Conservation (phyloP, 2,329 filamentous ascomycete species). For the Aureobasidium melanogenum region DNA sequence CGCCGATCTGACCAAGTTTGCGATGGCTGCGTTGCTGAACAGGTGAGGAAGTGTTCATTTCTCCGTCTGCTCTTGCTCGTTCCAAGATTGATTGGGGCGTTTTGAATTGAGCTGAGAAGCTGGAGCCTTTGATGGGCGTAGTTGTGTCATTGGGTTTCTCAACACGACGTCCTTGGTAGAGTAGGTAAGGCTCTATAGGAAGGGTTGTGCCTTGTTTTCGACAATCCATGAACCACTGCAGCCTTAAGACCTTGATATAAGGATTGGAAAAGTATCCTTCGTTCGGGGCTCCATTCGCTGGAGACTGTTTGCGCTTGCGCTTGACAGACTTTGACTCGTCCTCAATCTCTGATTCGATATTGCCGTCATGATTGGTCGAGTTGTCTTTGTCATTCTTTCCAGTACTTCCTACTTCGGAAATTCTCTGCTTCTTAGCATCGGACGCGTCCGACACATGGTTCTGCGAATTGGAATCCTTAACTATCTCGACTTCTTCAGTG, state of each 20-base stretch:
- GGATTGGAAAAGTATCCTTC: constrained; percentile 18
- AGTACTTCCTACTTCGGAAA: neutral
- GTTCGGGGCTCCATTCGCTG: neutral
- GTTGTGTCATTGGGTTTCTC: constrained; percentile 25
- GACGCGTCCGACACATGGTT: neutral
- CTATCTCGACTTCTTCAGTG: constrained; percentile 41
- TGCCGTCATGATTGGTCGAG: constrained; percentile 21
- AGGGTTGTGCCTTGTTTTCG: constrained; percentile 33
- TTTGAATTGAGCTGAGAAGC: neutral
- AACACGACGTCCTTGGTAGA: constrained; percentile 42
- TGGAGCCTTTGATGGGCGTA: constrained; percentile 9
- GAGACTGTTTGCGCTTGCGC: neutral
- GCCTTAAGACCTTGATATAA: constrained; percentile 41
- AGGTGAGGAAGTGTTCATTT: neutral
- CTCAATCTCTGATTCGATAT: constrained; percentile 29
- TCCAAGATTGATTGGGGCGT: constrained; percentile 33
- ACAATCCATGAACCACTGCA: constrained; percentile 47
- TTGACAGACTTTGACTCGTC: constrained; percentile 4
- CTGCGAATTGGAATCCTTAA: constrained; percentile 27
- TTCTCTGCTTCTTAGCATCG: neutral
- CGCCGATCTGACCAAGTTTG: constrained; percentile 18
- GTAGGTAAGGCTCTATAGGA: constrained; percentile 39
- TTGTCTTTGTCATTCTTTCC: constrained; percentile 10
- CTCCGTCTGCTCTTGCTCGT: constrained; percentile 40
- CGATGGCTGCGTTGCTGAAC: neutral